Evolutionary conservation across 176 grass and related monocot species (phyloP).

Genomic region (Oryza rufipogon): DNA sequence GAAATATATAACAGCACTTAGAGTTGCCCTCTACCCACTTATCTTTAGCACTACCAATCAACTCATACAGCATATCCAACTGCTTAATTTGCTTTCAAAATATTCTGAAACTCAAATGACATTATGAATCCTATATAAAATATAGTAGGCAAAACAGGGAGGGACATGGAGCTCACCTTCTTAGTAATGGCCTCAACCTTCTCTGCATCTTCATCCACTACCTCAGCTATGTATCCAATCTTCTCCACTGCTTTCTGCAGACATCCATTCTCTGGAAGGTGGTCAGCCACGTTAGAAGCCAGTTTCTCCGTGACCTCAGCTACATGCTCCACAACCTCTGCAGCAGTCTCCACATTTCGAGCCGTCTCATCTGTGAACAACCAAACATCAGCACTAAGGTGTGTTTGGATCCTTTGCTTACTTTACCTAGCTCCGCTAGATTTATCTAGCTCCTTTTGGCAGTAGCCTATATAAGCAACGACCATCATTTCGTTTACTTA

Average conservation of each 20-base stretch:
- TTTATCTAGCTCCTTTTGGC: too few species aligned
- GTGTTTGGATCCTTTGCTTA: too few species aligned
- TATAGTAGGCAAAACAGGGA: background rate
- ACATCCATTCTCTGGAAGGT: slow-evolving; percentile 52
- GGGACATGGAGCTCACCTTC: slow-evolving; percentile 48
- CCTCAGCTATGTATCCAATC: slow-evolving; percentile 60
- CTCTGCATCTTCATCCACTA: slow-evolving; percentile 67
- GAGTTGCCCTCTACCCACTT: background rate
- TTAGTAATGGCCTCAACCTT: slow-evolving; percentile 62
- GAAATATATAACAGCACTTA: background rate
- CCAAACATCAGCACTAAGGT: background rate
- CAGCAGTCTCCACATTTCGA: slow-evolving; percentile 37
- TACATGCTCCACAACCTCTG: slow-evolving; percentile 61
- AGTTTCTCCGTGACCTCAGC: slow-evolving; percentile 68
- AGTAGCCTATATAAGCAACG: too few species aligned
- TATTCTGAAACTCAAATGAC: background rate
- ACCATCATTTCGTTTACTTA: too few species aligned
- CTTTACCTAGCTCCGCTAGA: too few species aligned
- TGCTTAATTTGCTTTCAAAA: background rate
- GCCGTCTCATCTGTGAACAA: slow-evolving; percentile 57
- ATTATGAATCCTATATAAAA: background rate
- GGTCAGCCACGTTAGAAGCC: slow-evolving; percentile 46
- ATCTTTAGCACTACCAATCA: background rate
- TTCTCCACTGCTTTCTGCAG: slow-evolving; percentile 51
- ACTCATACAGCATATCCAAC: background rate